phyloP scores from a whole-genome alignment of 2,329 filamentous ascomycete species.

The Colletotrichum destructivum region DNA sequence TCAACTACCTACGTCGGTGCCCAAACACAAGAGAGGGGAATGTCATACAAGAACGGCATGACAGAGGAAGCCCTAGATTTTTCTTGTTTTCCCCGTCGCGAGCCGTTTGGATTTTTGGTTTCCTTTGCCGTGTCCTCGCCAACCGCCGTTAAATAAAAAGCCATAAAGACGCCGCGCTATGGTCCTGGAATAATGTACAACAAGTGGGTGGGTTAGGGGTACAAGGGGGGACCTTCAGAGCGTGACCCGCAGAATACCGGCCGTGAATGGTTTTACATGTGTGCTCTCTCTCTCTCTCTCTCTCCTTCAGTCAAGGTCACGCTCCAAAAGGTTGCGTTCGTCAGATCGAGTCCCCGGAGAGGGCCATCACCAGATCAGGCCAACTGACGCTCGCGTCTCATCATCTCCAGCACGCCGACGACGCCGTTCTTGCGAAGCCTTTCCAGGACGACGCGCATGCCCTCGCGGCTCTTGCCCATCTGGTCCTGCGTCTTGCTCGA shows the following conservation, averaged over 20 bases:
- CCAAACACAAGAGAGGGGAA: constrained; percentile 56
- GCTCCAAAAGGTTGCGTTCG: constrained; percentile 9
- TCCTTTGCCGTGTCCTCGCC: constrained; percentile 21
- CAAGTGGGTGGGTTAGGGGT: constrained; percentile 33
- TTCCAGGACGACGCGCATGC: constrained; percentile 86
- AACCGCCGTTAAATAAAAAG: constrained; percentile 30
- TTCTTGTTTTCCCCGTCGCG: constrained; percentile 28
- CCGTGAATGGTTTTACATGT: constrained; percentile 35
- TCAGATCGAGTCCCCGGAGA: not conserved
- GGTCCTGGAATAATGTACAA: constrained; percentile 52
- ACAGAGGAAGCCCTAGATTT: constrained; percentile 32
- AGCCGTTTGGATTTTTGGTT: constrained; percentile 8
- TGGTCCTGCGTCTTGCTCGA: constrained; percentile 84
- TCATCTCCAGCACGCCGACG: constrained; percentile 71
- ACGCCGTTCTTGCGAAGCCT: constrained; percentile 73
- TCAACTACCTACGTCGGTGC: constrained; percentile 29
- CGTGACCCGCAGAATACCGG: constrained; percentile 14
- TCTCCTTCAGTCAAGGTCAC: constrained; percentile 21
- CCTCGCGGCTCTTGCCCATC: constrained; percentile 84
- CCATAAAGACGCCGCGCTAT: constrained; percentile 55
- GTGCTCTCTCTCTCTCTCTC: constrained; percentile 6
- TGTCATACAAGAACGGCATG: constrained; percentile 50
- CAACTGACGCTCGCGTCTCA: constrained; percentile 59
- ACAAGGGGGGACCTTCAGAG: constrained; percentile 17
- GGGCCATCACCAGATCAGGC: constrained; percentile 14